Conservation (phyloP, 1,139 yeast species). For the Blastobotrys ciferrii region DNA sequence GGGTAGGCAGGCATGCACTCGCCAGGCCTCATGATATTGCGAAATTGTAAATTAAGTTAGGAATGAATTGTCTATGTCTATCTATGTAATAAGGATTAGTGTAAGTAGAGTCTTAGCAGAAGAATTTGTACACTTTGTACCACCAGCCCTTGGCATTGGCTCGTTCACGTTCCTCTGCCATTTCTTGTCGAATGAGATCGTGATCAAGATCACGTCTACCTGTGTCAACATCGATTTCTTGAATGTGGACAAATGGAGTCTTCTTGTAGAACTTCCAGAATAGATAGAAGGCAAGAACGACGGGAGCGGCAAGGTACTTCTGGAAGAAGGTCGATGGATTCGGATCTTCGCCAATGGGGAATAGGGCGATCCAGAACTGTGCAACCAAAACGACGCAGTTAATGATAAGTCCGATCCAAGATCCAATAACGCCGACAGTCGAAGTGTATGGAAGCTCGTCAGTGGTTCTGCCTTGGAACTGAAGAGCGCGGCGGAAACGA, state of each 20-base stretch:
- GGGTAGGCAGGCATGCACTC: too few species aligned
- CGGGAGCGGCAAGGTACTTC: conserved; percentile 53
- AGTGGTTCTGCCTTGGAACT: conserved; percentile 57
- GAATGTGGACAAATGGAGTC: conserved; percentile 42
- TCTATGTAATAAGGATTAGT: too few species aligned
- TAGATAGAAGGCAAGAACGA: conserved; percentile 48
- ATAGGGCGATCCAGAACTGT: conserved; percentile 80
- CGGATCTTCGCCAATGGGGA: too few species aligned
- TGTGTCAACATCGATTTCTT: conserved; percentile 54
- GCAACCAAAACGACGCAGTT: conserved; percentile 66
- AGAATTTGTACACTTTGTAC: conserved; percentile 43
- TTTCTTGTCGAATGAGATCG: conserved; percentile 51
- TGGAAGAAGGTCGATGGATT: conserved; percentile 51
- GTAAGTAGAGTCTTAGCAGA: too few species aligned
- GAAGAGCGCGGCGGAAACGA: conserved; percentile 75
- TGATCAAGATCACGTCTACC: conserved; percentile 57
- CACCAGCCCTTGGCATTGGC: conserved; percentile 38
- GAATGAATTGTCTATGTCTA: too few species aligned
- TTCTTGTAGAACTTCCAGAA: conserved; percentile 51
- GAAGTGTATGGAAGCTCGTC: conserved; percentile 69
- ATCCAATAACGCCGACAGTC: conserved; percentile 69
- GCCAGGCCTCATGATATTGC: too few species aligned
- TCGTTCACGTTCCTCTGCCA: conserved; percentile 46
- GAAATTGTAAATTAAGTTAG: too few species aligned
- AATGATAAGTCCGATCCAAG: conserved; percentile 59